Percentiles rank a stretch among this genome's conserved stretches.
Conservation (phyloP, 2,329 filamentous ascomycete genomes). For the Colletotrichum tropicicola region DNA sequence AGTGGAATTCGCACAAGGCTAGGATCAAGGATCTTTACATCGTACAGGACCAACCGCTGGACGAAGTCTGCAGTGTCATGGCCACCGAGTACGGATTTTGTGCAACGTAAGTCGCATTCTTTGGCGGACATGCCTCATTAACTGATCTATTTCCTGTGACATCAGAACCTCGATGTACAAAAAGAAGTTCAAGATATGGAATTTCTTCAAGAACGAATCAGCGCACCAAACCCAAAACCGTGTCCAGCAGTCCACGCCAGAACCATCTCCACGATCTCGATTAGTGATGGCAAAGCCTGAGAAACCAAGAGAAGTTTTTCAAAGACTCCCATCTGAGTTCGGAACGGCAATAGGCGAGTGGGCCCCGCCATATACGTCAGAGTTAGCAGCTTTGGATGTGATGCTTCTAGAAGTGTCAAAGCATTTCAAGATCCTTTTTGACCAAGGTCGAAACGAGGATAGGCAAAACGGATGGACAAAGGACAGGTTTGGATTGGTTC, state of each 20-base stretch:
- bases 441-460: neutral
- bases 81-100: neutral
- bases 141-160: neutral
- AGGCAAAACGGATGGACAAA: neutral
- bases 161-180: neutral
- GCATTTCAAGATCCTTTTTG: neutral
- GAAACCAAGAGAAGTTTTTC: too few relatives aligned
- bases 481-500: neutral
- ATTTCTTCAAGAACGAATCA: neutral
- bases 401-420: neutral
- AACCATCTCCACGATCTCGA: neutral
- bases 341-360: too few relatives aligned
- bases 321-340: too few relatives aligned
- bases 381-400: neutral
- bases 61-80: neutral
- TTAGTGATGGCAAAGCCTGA: neutral
- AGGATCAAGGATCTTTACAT: neutral
- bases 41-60: neutral
- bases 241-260: neutral
- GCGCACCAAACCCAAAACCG: neutral
- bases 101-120: neutral
- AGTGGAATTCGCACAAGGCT: neutral
- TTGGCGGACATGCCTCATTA: too few relatives aligned
- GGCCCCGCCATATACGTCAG: too few relatives aligned
- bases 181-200: neutral